phyloP scores from a whole-genome alignment of 257 asterid species.

The Penstemon newberryi region DNA sequence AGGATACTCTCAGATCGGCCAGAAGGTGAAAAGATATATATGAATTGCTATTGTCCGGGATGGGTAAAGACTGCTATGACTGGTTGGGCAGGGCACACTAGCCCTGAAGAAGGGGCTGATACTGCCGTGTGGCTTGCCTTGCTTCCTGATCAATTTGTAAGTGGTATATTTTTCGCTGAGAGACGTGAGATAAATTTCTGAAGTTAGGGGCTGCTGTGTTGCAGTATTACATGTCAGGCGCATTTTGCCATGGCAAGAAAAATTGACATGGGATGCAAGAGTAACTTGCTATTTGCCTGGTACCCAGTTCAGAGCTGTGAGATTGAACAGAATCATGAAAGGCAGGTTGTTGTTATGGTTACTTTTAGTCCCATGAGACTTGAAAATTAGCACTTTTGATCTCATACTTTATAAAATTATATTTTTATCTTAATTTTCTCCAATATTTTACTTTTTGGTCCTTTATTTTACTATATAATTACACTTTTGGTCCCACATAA shows the following conservation, averaged over 20 bases:
- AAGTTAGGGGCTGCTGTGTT: background rate
- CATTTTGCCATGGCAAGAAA: background rate
- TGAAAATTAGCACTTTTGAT: no score
- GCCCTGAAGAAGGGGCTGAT: conserved; percentile 91
- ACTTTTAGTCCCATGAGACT: no score
- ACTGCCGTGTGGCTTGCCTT: conserved; percentile 95
- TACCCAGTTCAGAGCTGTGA: no score
- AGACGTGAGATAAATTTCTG: conserved; percentile 84
- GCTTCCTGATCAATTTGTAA: conserved; percentile 50
- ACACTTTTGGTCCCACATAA: no score
- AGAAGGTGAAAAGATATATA: conserved; percentile 64
- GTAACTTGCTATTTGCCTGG: no score
- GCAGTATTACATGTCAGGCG: conserved; percentile 4
- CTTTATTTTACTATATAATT: no score
- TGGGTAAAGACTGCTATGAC: conserved; percentile 99
- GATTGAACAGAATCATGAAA: no score
- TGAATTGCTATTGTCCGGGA: conserved; percentile 89
- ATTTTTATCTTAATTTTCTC: no score
- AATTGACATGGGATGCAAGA: no score
- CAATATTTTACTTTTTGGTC: no score
- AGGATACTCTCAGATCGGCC: conserved; percentile 41
- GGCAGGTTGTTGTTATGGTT: no score
- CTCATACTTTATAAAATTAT: no score
- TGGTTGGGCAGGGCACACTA: conserved; percentile 79
- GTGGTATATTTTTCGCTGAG: conserved; percentile 82